phyloP scores from a whole-genome alignment of 176 grass and related monocot species.

The Panicum miliaceum region DNA sequence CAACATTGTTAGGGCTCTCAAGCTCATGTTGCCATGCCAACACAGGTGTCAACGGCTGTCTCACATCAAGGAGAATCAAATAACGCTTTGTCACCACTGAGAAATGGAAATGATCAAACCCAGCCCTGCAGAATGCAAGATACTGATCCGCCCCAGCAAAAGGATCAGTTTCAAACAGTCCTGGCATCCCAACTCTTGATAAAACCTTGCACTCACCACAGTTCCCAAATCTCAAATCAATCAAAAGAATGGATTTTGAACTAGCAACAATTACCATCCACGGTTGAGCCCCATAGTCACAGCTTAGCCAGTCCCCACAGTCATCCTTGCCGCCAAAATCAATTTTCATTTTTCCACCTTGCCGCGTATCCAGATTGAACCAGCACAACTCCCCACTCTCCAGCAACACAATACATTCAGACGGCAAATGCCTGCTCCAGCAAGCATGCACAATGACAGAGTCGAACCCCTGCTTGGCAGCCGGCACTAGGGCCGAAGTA shows the following conservation, averaged over 20 bases:
- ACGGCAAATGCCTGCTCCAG: conserved; percentile 71
- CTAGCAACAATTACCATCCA: conserved; percentile 67
- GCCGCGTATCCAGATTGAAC: conserved; percentile 61
- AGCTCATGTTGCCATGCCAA: conserved; percentile 76
- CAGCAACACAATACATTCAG: conserved; percentile 63
- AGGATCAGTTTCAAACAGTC: conserved; percentile 54
- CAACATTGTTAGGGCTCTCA: conserved; percentile 58
- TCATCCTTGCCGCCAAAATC: conserved; percentile 41
- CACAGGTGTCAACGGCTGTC: conserved; percentile 54
- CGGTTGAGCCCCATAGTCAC: conserved; percentile 68
- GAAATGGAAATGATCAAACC: conserved; percentile 71
- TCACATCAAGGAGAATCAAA: conserved; percentile 73
- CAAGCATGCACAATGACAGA: conserved; percentile 59
- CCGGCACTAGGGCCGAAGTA: conserved; percentile 34
- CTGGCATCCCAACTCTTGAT: conserved; percentile 48
- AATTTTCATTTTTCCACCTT: conserved; percentile 56
- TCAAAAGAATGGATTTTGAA: conserved; percentile 52
- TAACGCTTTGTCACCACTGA: conserved; percentile 60
- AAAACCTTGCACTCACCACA: conserved; percentile 47
- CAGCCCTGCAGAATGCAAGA: conserved; percentile 78
- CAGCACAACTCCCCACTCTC: conserved; percentile 75
- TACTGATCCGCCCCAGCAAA: conserved; percentile 50
- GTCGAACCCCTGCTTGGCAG: conserved; percentile 66
- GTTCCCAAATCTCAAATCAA: conserved; percentile 69
- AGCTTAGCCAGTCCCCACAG: conserved; percentile 65